Evolutionary conservation across 495 filamentous ascomycete genomes (phyloP).

Genomic region (Lophium mytilinum): DNA sequence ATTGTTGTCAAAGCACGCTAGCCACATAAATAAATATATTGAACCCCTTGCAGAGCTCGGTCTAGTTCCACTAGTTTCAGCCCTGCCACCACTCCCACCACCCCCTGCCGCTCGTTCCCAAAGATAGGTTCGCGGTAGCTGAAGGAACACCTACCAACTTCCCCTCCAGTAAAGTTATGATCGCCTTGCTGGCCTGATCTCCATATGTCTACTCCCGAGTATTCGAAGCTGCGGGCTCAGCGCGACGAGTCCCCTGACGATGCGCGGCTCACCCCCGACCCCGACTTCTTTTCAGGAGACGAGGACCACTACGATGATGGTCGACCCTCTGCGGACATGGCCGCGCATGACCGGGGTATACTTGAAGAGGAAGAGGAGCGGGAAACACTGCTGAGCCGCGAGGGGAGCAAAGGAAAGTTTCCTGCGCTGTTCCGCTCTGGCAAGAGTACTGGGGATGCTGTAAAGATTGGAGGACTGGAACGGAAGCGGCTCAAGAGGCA

Average conservation of each 20-base stretch:
- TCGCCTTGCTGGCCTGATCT: no score
- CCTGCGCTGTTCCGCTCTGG: slow-evolving; percentile 39
- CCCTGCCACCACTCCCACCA: no score
- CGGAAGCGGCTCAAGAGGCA: slow-evolving; percentile 36
- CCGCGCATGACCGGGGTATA: slow-evolving; percentile 64
- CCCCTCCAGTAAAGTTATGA: no score
- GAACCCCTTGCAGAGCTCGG: no score
- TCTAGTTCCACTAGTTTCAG: no score
- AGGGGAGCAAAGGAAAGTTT: slow-evolving; percentile 45
- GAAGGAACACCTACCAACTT: no score
- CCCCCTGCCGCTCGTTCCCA: no score
- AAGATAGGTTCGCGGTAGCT: no score
- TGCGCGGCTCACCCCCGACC: not conserved
- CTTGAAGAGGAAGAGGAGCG: slow-evolving; percentile 83
- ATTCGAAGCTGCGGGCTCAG: not conserved
- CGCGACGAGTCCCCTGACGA: not conserved
- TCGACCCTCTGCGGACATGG: slow-evolving; percentile 60
- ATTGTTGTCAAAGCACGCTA: no score
- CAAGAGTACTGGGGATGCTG: slow-evolving; percentile 29
- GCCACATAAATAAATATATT: no score
- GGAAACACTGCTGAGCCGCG: slow-evolving; percentile 60
- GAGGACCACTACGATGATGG: slow-evolving; percentile 5
- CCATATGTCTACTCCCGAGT: not conserved
- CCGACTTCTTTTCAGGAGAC: not conserved
- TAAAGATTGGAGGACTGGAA: slow-evolving; percentile 51